Evolutionary conservation across 768 basidiomycete genomes (phyloP), one percentile per base, ranked within the genome.

Genomic region (Baorangia bicolor): DNA sequence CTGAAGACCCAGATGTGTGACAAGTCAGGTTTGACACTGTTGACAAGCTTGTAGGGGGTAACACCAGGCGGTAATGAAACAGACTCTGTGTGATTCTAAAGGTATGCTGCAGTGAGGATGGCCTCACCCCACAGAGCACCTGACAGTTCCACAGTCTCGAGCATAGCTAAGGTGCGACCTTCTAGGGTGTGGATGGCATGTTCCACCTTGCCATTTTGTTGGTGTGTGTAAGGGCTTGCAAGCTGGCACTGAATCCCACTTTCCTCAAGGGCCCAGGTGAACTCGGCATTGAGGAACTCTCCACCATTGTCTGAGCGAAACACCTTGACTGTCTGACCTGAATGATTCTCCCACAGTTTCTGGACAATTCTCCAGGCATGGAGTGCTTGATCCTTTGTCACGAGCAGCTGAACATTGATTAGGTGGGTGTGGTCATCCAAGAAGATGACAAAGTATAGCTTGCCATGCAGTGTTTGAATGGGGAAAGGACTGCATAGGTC

Each of bases 211-310:
- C n/a, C n/a, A n/a, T n/a, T n/a, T n/a, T n/a, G n/a, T n/a, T n/a
- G 61, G 38, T 74, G 71, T 2, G 69, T 63, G 58, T 74, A 72
- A 0, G 73, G 67, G 0, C 59, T 64, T 5, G 69, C 63, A 0
- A 58, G 13, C 39, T 72, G 68, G 1, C 62, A 49, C 0, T 30
- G 16, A 11, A 74, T 70, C 0, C 71, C 73, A 9, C 16, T 27
- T 3, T 28, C 35, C 1, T 31, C 4, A 0, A 51, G 41, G 2
- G 14, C 27, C 3, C 6, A 18, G 1, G 20, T 21, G 7, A 57
- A 54, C 0, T 11, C 27, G 0, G 31, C 5, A 21, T 16, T 28
- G 1, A 54, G 8, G 23, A 54, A 55, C 10, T 62, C 59, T 0
- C 58, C 33, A 2, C 61, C 42, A 5, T 55, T 59, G 28, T 62